Conservation (phyloP, 352 stramenopile genomes). For the Chrysophaeum taylorii region DNA sequence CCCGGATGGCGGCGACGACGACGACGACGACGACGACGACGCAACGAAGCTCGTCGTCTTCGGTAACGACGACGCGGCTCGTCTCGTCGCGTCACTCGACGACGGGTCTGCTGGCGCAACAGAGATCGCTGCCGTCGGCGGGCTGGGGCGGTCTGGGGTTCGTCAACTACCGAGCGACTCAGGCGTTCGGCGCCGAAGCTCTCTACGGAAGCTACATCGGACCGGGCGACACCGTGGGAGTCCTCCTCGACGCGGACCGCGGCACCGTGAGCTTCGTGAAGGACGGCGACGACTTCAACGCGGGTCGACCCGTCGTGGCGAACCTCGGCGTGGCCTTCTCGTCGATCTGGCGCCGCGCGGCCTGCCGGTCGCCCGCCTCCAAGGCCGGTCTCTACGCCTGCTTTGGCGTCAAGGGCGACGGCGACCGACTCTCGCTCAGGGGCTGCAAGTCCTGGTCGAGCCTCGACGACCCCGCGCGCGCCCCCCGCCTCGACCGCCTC, state of each 20-base stretch:
- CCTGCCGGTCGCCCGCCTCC: not conserved
- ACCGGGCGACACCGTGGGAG: constrained; percentile 92
- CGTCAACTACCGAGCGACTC: constrained; percentile 90
- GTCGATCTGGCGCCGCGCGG: constrained; percentile 45
- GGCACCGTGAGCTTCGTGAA: constrained; percentile 95
- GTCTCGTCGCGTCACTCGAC: too few relatives aligned
- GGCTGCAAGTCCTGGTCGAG: not conserved
- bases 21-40: too few relatives aligned
- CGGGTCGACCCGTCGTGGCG: constrained; percentile 46
- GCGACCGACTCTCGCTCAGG: constrained; percentile 25
- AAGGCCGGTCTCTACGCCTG: not conserved
- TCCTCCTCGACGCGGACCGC: constrained; percentile 94
- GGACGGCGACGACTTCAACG: constrained; percentile 56
- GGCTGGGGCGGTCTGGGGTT: constrained; percentile 82
- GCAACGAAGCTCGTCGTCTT: too few relatives aligned
- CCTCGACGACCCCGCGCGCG: not conserved
- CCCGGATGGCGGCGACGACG: too few relatives aligned
- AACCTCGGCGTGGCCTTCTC: constrained; percentile 93
- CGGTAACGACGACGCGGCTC: too few relatives aligned
- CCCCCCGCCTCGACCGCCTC: not conserved
- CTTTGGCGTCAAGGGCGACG: constrained; percentile 56
- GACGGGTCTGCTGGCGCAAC: too few relatives aligned
- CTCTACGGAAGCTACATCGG: constrained; percentile 70
- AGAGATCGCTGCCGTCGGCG: constrained; percentile 55
- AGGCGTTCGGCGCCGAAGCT: constrained; percentile 54